A percentile compares a stretch with the other conserved stretches of the same genome.
These are phyloP conservation scores for Leishmania tropica DNA, from an alignment of 208 protist species.

Conservation along the genomic window DNA sequence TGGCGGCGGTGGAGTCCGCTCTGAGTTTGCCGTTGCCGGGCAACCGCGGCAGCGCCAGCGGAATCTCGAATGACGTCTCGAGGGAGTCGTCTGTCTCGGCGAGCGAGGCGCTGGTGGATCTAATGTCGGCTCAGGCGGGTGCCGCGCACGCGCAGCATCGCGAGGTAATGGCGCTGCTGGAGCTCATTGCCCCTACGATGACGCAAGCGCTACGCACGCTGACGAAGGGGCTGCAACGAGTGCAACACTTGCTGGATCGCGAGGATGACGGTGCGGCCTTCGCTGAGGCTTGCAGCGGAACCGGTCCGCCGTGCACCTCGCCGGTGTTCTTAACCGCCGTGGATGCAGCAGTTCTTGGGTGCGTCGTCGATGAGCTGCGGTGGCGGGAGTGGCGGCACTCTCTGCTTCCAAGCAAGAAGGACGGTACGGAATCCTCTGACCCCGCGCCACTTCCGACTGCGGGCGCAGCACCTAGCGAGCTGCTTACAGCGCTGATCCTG, in stretches of 20 bases:
- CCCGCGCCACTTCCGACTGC: not conserved
- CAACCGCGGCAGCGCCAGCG: not conserved
- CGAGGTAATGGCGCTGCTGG: constrained; percentile 20
- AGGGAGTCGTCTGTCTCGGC: not conserved
- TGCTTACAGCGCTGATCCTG: not conserved
- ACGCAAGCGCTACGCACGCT: constrained; percentile 11
- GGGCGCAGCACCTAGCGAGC: not conserved
- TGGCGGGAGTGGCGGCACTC: constrained; percentile 25
- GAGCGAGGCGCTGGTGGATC: not conserved
- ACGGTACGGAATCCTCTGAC: not conserved
- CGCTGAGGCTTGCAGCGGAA: not conserved
- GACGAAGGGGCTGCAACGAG: constrained; percentile 1
- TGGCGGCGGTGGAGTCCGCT: constrained; percentile 41
- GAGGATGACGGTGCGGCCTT: constrained; percentile 1
- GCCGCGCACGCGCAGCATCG: constrained; percentile 22
- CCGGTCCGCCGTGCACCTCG: not conserved
- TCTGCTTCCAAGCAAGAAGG: not conserved
- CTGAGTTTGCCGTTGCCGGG: not conserved
- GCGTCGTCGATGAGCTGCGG: constrained; percentile 30
- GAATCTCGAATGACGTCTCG: too few species aligned
- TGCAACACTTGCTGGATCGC: constrained; percentile 19
- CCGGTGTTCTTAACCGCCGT: constrained; percentile 18
- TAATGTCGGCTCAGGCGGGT: not conserved
- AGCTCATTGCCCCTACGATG: constrained; percentile 19
- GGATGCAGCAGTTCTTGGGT: constrained; percentile 25